These are phyloP conservation scores for Salvia sclarea DNA, from an alignment of 305 asterid genomes.

Conservation along the genomic window DNA sequence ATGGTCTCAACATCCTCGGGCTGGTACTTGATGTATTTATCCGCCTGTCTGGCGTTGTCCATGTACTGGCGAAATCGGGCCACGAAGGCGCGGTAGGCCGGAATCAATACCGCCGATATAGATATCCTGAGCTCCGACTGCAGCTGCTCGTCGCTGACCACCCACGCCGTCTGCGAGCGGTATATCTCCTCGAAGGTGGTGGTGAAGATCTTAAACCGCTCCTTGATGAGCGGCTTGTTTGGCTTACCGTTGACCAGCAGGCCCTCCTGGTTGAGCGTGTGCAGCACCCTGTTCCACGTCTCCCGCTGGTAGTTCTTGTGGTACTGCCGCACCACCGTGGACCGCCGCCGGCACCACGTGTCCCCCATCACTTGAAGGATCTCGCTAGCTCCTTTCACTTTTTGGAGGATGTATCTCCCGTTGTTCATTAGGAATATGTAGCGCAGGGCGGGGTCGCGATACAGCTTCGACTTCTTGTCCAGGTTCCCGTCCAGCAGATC, in stretches of 20 bases:
- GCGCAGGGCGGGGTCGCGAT: constrained; percentile 60
- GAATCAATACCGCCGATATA: constrained; percentile 65
- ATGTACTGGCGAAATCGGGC: constrained; percentile 68
- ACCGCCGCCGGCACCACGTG: constrained; percentile 75
- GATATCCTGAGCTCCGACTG: constrained; percentile 82
- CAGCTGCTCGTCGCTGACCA: constrained; percentile 82
- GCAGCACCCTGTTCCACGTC: constrained; percentile 70
- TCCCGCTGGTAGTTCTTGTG: constrained; percentile 85
- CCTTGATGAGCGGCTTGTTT: constrained; percentile 58
- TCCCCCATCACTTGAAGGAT: constrained; percentile 71
- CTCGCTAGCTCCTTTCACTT: constrained; percentile 61
- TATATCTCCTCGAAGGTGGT: constrained; percentile 70
- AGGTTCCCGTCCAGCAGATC: constrained; percentile 61
- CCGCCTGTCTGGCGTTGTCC: constrained; percentile 54
- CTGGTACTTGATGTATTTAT: constrained; percentile 74
- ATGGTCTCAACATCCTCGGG: constrained; percentile 82
- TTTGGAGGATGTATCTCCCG: constrained; percentile 72
- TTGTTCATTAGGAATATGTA: constrained; percentile 78
- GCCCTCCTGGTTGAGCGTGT: constrained; percentile 61
- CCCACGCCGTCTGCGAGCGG: constrained; percentile 67
- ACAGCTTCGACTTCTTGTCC: constrained; percentile 53
- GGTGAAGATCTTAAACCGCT: constrained; percentile 68
- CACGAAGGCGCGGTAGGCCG: constrained; percentile 78
- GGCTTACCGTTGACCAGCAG: constrained; percentile 52
- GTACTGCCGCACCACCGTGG: constrained; percentile 67